phyloP scores from a whole-genome alignment of 1,284 basidiomycete species.

The Boletus calvinii region DNA sequence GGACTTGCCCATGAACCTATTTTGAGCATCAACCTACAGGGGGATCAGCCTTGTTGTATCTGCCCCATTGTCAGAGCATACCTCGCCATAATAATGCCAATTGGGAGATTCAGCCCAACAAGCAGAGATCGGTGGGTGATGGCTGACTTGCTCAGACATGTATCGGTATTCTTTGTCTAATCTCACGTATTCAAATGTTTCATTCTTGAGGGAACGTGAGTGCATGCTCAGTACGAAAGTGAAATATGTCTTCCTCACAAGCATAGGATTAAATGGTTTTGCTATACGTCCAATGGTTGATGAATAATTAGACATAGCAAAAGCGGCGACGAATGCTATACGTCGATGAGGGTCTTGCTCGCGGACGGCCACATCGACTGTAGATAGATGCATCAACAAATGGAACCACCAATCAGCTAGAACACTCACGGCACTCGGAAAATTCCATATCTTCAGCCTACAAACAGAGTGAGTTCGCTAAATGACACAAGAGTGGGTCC shows the following conservation, averaged over 20 bases:
- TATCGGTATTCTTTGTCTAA: conserved; percentile 91
- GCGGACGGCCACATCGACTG: conserved; percentile 81
- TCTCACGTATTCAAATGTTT: conserved; percentile 94
- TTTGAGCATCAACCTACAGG: conserved; percentile 81
- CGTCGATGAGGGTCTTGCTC: conserved; percentile 81
- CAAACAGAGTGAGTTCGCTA: conserved; percentile 5
- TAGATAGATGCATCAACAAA: conserved; percentile 3
- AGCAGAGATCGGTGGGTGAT: conserved; percentile 97
- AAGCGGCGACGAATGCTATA: conserved; percentile 93
- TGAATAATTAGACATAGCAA: conserved; percentile 98
- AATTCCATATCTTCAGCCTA: conserved; percentile 95
- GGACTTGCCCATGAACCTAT: conserved; percentile 93
- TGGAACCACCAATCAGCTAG: background rate
- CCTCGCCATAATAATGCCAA: conserved; percentile 94
- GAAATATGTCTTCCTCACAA: conserved; percentile 43
- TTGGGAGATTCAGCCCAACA: conserved; percentile 89
- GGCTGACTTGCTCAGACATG: conserved; percentile 92
- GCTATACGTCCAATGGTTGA: conserved; percentile 94
- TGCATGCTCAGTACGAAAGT: background rate
- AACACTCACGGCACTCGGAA: conserved; percentile 78
- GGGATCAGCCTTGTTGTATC: background rate
- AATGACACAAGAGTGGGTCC: background rate
- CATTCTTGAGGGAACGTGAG: conserved; percentile 44
- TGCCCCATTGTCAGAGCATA: conserved; percentile 25
- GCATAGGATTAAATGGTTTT: conserved; percentile 95